Evolutionary conservation across 306 rosid genomes (phyloP), one percentile per base, ranked within the genome.

Genomic region (Citrullus amarus): DNA sequence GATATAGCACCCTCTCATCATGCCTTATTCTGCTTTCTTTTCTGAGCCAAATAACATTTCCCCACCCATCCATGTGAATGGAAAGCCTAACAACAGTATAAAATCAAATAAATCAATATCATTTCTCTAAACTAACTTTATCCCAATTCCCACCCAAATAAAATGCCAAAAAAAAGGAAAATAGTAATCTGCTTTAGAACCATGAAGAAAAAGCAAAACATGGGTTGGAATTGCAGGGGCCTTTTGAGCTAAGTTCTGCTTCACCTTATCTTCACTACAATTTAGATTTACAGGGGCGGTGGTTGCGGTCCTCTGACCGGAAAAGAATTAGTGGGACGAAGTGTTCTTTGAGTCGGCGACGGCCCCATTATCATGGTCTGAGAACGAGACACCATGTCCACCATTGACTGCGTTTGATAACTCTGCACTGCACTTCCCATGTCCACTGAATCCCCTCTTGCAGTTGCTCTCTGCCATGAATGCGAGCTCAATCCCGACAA

Each of bases 391-490:
- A 95, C 93, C 99, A 95, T 95, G 90, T 91, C 93, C 10, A 79
- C 85, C 97, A 92, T 92, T 0, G 96, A 85, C 56, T 93, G 92
- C 4, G 99, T 95, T 86, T 91, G 93, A 80, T 92, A 95, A 75
- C 93, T 82, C 76, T 82, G 90, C 76, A 95, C 81, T 25, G 83
- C 80, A 84, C 90, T 92, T 78, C 87, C 91, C 78, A 87, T 88
- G 28, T 87, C 88, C 6, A 92, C 88, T n/a, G 93, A 92, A 84
- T 95, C 97, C 72, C 99, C 97, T 79, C 99, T 58, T 9, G 97
- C 92, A 10, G 97, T 92, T 79, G 99, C 99, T 81, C 99, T 85
- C 82, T 95, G 97, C 97, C 89, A 83, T 83, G 93, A 92, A 80
- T 95, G 99, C 30, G 97, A 90, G 85, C 97, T 90, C 87, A 95